These are phyloP conservation scores for Salicornia ramosissima DNA, from an alignment of 148 eudicot genomes.

Conservation along the genomic window DNA sequence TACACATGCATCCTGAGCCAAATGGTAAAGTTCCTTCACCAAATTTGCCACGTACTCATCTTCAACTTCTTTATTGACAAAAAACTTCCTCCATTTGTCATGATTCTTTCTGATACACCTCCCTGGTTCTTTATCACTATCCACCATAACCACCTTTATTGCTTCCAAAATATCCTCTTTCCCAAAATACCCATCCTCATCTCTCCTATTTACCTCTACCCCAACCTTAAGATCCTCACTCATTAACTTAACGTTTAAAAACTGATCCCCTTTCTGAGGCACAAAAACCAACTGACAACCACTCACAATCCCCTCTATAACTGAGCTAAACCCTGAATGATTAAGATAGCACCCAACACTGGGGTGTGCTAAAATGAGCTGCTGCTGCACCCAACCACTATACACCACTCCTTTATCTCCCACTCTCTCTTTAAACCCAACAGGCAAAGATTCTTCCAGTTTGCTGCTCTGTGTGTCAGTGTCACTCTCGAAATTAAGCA, in stretches of 20 bases:
- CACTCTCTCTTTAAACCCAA: constrained; percentile 39
- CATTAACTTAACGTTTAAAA: constrained; percentile 35
- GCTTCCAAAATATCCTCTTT: constrained; percentile 38
- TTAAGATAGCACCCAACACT: constrained; percentile 46
- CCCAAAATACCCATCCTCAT: constrained; percentile 51
- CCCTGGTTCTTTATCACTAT: constrained; percentile 27
- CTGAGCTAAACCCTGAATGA: constrained; percentile 48
- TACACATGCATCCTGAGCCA: constrained; percentile 19
- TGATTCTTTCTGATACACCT: constrained; percentile 29
- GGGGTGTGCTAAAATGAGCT: constrained; percentile 38
- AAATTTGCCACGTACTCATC: constrained; percentile 31
- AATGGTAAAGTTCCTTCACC: constrained; percentile 27
- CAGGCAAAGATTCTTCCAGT: constrained; percentile 33
- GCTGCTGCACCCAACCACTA: constrained; percentile 57
- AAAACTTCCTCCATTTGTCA: constrained; percentile 37
- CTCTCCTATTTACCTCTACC: constrained; percentile 52
- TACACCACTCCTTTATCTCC: constrained; percentile 33
- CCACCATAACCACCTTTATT: constrained; percentile 33
- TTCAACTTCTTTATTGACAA: constrained; percentile 30
- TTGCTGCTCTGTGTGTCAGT: constrained; percentile 19
- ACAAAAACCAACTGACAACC: constrained; percentile 44
- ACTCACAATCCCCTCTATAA: constrained; percentile 45
- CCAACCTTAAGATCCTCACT: constrained; percentile 38
- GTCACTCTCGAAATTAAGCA: constrained; percentile 34
- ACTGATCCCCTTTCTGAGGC: constrained; percentile 50